Conservation (phyloP, 192 early-diverging fungal genomes). For the Cetraspora pellucida region DNA sequence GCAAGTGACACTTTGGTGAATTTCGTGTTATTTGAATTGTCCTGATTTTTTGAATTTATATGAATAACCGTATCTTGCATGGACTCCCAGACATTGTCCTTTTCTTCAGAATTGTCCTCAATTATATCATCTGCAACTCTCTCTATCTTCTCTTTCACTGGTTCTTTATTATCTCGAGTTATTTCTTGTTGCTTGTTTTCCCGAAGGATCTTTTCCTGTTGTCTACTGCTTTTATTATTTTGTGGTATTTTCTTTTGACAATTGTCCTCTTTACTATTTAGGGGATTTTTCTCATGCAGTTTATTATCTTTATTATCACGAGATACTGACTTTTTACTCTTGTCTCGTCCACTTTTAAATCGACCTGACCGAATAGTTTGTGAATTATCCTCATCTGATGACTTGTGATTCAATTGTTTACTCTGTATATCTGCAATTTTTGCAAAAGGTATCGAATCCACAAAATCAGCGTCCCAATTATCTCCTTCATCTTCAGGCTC, state of each 20-base stretch:
- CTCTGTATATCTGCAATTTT: constrained; percentile 37
- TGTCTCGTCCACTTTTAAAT: not conserved
- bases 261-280: too few relatives aligned
- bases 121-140: not conserved
- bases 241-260: too few relatives aligned
- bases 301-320: not conserved
- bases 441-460: constrained; percentile 38
- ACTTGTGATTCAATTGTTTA: constrained; percentile 38
- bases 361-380: not conserved
- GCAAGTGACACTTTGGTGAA: not conserved
- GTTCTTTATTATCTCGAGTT: not conserved
- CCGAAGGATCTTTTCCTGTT: not conserved
- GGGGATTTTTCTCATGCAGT: too few relatives aligned
- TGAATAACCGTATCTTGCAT: constrained; percentile 9
- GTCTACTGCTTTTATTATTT: too few relatives aligned
- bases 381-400: constrained; percentile 5
- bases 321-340: not conserved
- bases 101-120: not conserved
- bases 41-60: not conserved
- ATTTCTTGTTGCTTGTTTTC: not conserved
- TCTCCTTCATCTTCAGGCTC: constrained; percentile 36
- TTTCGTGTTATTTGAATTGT: not conserved
- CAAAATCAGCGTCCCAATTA: constrained; percentile 52
- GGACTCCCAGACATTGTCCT: not conserved
- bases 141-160: not conserved